A percentile compares a stretch with the other conserved stretches of the same genome.
phyloP scores from a whole-genome alignment of 2,329 filamentous ascomycete genomes.

The Colletotrichum lentis region DNA sequence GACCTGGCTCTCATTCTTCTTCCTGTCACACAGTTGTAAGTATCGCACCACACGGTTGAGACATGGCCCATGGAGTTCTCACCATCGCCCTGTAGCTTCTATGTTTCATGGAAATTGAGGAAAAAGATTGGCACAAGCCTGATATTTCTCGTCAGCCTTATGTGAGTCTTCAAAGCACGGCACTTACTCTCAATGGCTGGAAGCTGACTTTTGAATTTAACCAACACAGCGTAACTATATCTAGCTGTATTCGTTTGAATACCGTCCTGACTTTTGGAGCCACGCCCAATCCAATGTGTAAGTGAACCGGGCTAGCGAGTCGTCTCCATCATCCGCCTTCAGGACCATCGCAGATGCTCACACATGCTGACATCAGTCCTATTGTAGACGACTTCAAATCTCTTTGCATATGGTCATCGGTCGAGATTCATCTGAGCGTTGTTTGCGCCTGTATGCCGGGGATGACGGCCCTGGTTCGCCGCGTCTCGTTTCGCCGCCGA shows the following conservation, averaged over 20 bases:
- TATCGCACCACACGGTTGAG: not conserved
- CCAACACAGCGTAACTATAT: not conserved
- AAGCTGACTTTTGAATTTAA: not conserved
- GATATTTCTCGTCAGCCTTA: not conserved
- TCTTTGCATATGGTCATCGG: conserved; percentile 1
- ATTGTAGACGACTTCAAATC: not conserved
- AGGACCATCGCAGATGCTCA: not conserved
- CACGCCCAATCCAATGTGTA: not conserved
- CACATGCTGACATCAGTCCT: not conserved
- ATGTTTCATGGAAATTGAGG: not conserved
- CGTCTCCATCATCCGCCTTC: not conserved
- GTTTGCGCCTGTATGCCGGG: not conserved
- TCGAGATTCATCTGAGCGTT: not conserved
- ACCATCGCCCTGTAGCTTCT: not conserved
- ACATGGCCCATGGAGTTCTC: not conserved
- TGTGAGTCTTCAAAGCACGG: not conserved
- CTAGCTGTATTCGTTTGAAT: not conserved
- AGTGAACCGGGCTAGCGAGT: not conserved
- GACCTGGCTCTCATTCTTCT: not conserved
- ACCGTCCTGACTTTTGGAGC: not conserved
- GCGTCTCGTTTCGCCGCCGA: not conserved
- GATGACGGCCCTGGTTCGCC: not conserved
- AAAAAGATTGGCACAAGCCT: conserved; percentile 2
- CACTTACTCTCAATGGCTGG: too few species aligned
- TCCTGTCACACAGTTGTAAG: not conserved